phyloP scores from a whole-genome alignment of 2,329 filamentous ascomycete genomes.

The Alternaria gansuensis region DNA sequence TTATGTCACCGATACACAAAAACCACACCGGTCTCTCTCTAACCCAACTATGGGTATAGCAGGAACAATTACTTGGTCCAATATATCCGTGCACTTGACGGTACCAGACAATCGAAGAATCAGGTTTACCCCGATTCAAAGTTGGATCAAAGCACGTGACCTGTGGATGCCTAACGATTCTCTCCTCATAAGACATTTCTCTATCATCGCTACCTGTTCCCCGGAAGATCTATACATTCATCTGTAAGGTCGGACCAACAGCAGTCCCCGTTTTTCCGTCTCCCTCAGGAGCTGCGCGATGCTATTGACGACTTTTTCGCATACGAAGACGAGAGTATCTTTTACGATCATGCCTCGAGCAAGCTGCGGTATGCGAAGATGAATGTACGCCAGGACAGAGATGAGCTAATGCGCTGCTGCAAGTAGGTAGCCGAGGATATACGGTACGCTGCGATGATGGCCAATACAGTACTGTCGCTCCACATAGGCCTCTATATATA shows the following conservation, averaged over 20 bases:
- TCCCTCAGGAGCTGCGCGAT: neutral
- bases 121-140: neutral
- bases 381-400: neutral
- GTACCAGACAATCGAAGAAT: neutral
- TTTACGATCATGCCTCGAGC: neutral
- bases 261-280: neutral
- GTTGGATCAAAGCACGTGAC: neutral
- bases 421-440: conserved; percentile 4
- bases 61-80: too few relatives aligned
- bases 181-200: too few relatives aligned
- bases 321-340: neutral
- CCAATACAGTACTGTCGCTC: neutral
- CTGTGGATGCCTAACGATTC: neutral
- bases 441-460: neutral
- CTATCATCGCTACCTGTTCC: too few relatives aligned
- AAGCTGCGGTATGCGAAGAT: neutral
- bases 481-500: too few relatives aligned
- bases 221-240: too few relatives aligned
- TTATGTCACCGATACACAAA: neutral
- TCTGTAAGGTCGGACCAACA: neutral
- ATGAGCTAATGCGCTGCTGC: neutral
- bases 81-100: neutral
- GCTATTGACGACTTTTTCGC: neutral
- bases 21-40: neutral
- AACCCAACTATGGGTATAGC: too few relatives aligned